These are phyloP conservation scores for Dillenia suffruticosa DNA, from an alignment of 164 flowering plant species.

Conservation along the genomic window DNA sequence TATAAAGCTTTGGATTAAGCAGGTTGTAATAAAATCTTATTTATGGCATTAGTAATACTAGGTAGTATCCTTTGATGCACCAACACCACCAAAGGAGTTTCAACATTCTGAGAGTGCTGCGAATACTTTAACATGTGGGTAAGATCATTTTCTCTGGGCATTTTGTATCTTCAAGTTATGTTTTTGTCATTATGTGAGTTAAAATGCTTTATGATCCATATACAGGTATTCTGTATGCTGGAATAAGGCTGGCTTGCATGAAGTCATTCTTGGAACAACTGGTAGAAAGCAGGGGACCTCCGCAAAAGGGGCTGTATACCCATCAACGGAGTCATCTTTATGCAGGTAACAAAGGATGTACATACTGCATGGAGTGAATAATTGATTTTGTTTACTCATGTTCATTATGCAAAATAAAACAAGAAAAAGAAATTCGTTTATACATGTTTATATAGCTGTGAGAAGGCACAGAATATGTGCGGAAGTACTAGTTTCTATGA, in stretches of 20 bases:
- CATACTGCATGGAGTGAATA: no score
- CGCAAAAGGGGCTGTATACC: constrained; percentile 69
- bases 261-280: constrained; percentile 96
- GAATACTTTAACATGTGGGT: constrained; percentile 87
- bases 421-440: no score
- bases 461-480: no score
- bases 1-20: neutral
- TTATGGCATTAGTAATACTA: constrained; percentile 24
- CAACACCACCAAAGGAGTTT: constrained; percentile 74
- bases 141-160: constrained; percentile 1
- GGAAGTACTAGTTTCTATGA: no score
- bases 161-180: neutral
- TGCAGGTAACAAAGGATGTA: constrained; percentile 60
- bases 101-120: constrained; percentile 65
- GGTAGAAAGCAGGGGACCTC: constrained; percentile 99
- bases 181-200: neutral
- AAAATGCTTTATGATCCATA: constrained; percentile 5
- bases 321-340: constrained; percentile 77
- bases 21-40: neutral
- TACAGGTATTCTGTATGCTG: constrained; percentile 89
- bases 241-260: constrained; percentile 78
- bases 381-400: no score
- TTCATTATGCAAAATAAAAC: no score
- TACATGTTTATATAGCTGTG: no score
- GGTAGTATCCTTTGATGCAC: constrained; percentile 65